phyloP scores from a whole-genome alignment of 345 rosid species.

The Rubroshorea leprosula region DNA sequence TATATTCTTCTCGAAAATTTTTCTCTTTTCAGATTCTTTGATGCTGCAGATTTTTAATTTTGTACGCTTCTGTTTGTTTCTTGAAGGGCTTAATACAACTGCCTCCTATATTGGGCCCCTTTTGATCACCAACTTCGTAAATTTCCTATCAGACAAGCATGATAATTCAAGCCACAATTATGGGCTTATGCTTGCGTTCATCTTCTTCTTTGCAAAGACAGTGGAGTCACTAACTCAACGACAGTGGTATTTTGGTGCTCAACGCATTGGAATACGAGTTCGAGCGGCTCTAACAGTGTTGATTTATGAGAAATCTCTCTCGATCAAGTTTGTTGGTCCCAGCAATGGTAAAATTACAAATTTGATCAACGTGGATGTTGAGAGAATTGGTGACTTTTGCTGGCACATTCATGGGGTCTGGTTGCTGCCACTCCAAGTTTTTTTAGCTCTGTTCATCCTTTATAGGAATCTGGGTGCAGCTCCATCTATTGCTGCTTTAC shows the following conservation, averaged over 20 bases:
- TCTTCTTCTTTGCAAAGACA: constrained; percentile 58
- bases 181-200: constrained; percentile 45
- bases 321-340: constrained; percentile 32
- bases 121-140: constrained; percentile 57
- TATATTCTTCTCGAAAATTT: constrained; percentile 1
- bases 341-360: constrained; percentile 49
- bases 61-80: constrained; percentile 9
- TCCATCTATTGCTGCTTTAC: constrained; percentile 49
- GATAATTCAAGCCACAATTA: constrained; percentile 28
- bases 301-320: constrained; percentile 51
- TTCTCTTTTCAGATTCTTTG: not conserved
- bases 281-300: constrained; percentile 48
- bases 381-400: constrained; percentile 64
- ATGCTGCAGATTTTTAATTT: not conserved
- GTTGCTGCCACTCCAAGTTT: constrained; percentile 62
- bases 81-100: constrained; percentile 44
- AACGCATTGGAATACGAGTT: constrained; percentile 46
- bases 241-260: constrained; percentile 71
- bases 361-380: constrained; percentile 57
- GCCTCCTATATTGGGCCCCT: constrained; percentile 62
- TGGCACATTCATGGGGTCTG: constrained; percentile 57
- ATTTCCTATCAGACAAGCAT: constrained; percentile 35
- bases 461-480: constrained; percentile 52
- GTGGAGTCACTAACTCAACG: constrained; percentile 55
- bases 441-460: constrained; percentile 46